phyloP scores from a whole-genome alignment of 306 rosid genomes.

The Argentina anserina region DNA sequence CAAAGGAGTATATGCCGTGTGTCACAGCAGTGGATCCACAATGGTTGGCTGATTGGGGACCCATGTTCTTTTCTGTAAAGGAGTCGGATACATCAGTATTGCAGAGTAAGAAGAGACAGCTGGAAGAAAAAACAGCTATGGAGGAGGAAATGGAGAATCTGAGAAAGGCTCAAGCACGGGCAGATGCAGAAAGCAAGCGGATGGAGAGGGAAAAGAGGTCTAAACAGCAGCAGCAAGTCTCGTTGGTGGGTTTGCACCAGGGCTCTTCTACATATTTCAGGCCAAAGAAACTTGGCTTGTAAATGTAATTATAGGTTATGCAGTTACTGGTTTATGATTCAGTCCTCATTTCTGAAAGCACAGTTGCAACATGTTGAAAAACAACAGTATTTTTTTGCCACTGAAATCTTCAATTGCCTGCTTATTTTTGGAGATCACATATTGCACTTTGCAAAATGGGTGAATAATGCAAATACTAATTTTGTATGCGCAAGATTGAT shows the following conservation, averaged over 20 bases:
- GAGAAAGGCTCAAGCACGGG: conserved; percentile 64
- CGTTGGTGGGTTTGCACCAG: conserved; percentile 58
- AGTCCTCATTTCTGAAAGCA: not conserved
- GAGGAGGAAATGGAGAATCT: conserved; percentile 89
- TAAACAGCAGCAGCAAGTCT: conserved; percentile 58
- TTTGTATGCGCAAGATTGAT: not conserved
- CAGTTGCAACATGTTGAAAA: not conserved
- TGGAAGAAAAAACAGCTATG: conserved; percentile 83
- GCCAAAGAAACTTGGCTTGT: conserved; percentile 75
- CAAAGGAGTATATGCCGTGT: conserved; percentile 91
- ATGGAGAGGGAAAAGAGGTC: conserved; percentile 57
- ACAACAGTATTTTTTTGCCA: too few relatives aligned
- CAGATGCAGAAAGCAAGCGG: conserved; percentile 48
- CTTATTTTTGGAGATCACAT: not conserved
- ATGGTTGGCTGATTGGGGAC: conserved; percentile 93
- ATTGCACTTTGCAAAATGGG: not conserved
- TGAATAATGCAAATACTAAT: not conserved
- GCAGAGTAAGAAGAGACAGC: conserved; percentile 74
- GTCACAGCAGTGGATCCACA: conserved; percentile 96
- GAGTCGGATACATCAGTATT: conserved; percentile 79
- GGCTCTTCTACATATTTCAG: conserved; percentile 74
- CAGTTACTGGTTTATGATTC: not conserved
- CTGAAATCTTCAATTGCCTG: not conserved
- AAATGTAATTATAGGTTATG: conserved; percentile 6
- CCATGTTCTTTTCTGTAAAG: conserved; percentile 90